phyloP scores from a whole-genome alignment of 305 asterid genomes.

The Vinca major region DNA sequence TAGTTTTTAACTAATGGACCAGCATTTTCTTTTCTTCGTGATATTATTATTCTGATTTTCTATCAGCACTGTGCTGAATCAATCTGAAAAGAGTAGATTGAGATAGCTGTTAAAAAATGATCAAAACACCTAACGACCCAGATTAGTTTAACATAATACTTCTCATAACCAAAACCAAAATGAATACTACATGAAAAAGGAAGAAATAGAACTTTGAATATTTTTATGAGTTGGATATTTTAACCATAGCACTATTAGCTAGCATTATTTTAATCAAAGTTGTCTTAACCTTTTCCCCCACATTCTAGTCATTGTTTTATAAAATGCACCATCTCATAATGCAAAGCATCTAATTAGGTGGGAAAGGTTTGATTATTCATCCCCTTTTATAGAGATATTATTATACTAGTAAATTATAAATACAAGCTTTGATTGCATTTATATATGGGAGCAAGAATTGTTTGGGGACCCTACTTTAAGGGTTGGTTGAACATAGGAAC shows the following conservation, averaged over 20 bases:
- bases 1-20: slow-evolving; percentile 9
- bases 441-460: slow-evolving; percentile 19
- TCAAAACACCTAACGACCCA: no score
- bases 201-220: no score
- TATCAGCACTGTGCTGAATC: no score
- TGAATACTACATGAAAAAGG: no score
- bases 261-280: neutral
- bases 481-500: slow-evolving; percentile 30
- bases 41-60: neutral
- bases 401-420: neutral
- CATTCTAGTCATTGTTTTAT: neutral
- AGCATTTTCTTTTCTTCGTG: neutral
- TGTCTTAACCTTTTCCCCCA: slow-evolving; percentile 1
- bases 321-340: slow-evolving; percentile 3
- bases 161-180: no score
- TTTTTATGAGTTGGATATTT: no score
- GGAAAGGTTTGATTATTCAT: neutral
- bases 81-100: no score
- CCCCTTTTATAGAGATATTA: neutral
- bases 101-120: no score
- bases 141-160: no score
- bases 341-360: neutral
- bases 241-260: neutral
- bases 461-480: slow-evolving; percentile 31
- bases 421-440: slow-evolving; percentile 15